These are phyloP conservation scores for Stellera chamaejasme DNA, from an alignment of 345 rosid species.

Conservation along the genomic window DNA sequence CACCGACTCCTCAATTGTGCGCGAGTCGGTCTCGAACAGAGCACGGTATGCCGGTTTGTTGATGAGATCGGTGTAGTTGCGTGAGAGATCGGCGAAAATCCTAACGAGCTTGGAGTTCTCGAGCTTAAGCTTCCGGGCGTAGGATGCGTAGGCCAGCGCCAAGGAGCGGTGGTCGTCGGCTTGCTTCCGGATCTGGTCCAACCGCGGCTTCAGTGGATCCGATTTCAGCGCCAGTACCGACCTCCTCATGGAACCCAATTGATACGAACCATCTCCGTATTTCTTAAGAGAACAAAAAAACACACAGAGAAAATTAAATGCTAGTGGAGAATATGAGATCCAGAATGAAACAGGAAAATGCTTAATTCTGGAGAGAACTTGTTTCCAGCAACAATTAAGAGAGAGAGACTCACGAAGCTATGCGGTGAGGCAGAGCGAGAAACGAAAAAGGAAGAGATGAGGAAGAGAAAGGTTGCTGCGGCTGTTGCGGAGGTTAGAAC, in stretches of 20 bases:
- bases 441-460: conserved; percentile 41
- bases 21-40: conserved; percentile 55
- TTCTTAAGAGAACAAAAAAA: conserved; percentile 20
- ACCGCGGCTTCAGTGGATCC: conserved; percentile 82
- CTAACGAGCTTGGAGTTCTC: conserved; percentile 87
- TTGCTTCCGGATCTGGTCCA: conserved; percentile 91
- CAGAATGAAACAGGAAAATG: not conserved
- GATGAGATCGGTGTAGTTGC: conserved; percentile 76
- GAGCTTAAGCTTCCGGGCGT: conserved; percentile 91
- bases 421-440: conserved; percentile 38
- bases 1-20: conserved; percentile 52
- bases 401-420: conserved; percentile 36
- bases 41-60: conserved; percentile 56
- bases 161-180: conserved; percentile 91
- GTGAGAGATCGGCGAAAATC: conserved; percentile 77
- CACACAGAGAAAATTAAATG: conserved; percentile 3
- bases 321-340: not conserved
- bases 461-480: conserved; percentile 35
- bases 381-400: not conserved
- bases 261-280: conserved; percentile 23
- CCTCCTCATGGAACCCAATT: conserved; percentile 58
- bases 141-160: conserved; percentile 76
- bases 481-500: conserved; percentile 36
- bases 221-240: conserved; percentile 73
- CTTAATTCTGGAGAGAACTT: too few relatives aligned